Base-by-base conservation (phyloP, 805 yeast species). In the Metschnikowia cerradonensis region DNA sequence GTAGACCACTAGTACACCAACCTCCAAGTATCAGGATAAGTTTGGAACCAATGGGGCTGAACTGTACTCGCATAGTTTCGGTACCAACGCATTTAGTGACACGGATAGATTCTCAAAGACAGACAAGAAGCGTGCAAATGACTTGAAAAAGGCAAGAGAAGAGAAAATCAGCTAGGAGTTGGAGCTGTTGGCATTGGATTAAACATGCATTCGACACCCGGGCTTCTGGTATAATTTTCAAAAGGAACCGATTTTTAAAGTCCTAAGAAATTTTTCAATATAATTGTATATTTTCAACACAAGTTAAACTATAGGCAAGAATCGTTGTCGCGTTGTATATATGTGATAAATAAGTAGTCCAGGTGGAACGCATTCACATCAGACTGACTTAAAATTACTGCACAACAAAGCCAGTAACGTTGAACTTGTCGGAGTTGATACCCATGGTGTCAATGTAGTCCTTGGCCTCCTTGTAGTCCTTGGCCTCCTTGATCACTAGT, bases 381-480 rank as follows among this genome's bases (percentile, higher is more conserved):
- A 34, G 32, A 23, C 40, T 23, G 33, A 31, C 19, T 23, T 44
- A 13, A 19, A 23, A 34, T 47, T 55, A 56, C 42, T 57, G 59
- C 30, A 58, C 52, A 14, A 56, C 56, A 35, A 56, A 58, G 54
- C 56, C 61, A 26, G 50, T 46, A 41, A 59, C 62, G 34, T 57
- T 53, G 47, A 59, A 59, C 55, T 59, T 59, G 41, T 59, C 52
- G 22, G 63, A 43, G n/a, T 57, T 52, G 17, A 73, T 66, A 60
- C 88, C 88, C 80, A 83, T 83, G 45, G 82, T 76, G 54, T 82
- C 80, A 60, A 86, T 81, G 66, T 76, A 84, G 33, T 77, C 78
- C 40, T 65, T 72, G 34, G 90, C 79, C 50, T 77, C 77, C 43
- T 51, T 61, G 66, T 76, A 84, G 33, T 77, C 78, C 40, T 65